Base-by-base conservation (phyloP, 345 rosid genomes). In the Acer campestre region DNA sequence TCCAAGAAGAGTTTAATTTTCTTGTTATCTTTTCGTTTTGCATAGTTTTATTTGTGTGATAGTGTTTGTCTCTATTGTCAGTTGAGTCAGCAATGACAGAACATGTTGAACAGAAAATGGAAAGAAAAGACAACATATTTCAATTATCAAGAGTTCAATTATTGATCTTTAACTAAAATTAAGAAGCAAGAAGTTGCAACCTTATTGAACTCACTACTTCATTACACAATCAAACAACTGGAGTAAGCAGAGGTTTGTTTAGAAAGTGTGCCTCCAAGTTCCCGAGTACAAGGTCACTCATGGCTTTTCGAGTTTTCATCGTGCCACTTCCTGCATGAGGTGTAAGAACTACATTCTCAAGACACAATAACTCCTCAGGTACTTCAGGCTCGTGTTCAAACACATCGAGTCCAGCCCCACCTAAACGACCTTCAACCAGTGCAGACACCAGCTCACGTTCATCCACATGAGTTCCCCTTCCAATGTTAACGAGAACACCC, bases 391-490 rank as follows among this genome's bases (percentile, higher is more conserved):
- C 95, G 17, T 87, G 67, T 74, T 89, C 88, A 78, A 80, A 90
- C 13, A 88, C 92, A 64, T 88, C 95, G 1, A 91, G 85, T 49
- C 91, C 93, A n/a, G 92, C 93, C 20, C 92, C 91, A n/a, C 90
- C 92, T 18, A 90, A 49, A 13, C 88, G 82, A 53, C 93, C 89
- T 83, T 89, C 85, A 10, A 84, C 83, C 23, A 90, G 70, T 70
- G 94, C 93, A 67, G 88, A 82, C 10, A 89, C 90, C 23, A 89
- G 88, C 86, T 88, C 91, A 20, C 77, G 77, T 76, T 92, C 91
- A 77, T 90, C 91, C 25, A 90, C 86, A 78, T 89, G 90, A 48
- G 85, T 84, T 7, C 89, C 97, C 61, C 88, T 72, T 23, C 89
- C 93, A n/a, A 90, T 78, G 80, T 92, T 92, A 68, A 25, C 27